phyloP scores from a whole-genome alignment of 2,329 filamentous ascomycete genomes.

The Penicillium sp. region DNA sequence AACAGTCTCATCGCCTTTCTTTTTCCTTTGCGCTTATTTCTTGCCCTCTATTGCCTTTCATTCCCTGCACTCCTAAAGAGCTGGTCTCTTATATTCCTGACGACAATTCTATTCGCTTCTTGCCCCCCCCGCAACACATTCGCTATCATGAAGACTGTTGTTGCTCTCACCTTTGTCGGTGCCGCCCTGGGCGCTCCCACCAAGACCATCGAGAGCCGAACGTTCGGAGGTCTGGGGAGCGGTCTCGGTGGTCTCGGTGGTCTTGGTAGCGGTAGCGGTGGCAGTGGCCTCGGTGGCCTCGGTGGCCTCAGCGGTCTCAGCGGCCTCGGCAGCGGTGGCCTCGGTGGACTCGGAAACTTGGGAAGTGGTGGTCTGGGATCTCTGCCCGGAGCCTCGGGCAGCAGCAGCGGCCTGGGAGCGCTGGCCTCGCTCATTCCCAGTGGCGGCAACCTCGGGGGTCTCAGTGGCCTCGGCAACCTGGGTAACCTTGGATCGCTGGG shows the following conservation, averaged over 20 bases:
- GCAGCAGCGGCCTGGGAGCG: constrained; percentile 7
- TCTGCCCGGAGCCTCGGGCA: background rate
- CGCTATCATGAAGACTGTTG: constrained; percentile 20
- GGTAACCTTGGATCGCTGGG: background rate
- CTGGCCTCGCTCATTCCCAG: constrained; percentile 11
- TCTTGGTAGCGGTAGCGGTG: background rate
- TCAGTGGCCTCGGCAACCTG: background rate
- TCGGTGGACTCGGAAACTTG: background rate
- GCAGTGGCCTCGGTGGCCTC: constrained; percentile 9
- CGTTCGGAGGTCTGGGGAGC: constrained; percentile 11
- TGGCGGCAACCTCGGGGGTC: background rate
- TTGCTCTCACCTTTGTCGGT: constrained; percentile 18
- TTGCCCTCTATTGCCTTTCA: background rate
- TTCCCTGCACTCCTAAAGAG: constrained; percentile 11
- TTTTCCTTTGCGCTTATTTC: background rate
- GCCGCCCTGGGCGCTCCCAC: constrained; percentile 22
- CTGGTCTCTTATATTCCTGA: constrained; percentile 12
- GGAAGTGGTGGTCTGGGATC: background rate
- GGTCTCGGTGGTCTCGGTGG: constrained; percentile 5
- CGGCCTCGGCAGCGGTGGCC: background rate
- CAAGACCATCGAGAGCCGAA: constrained; percentile 20
- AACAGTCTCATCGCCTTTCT: background rate
- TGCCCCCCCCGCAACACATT: background rate
- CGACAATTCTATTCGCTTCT: background rate
- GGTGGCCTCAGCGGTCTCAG: constrained; percentile 7